Base-by-base conservation (phyloP, 805 yeast species). In the Candida sanyiensis region DNA sequence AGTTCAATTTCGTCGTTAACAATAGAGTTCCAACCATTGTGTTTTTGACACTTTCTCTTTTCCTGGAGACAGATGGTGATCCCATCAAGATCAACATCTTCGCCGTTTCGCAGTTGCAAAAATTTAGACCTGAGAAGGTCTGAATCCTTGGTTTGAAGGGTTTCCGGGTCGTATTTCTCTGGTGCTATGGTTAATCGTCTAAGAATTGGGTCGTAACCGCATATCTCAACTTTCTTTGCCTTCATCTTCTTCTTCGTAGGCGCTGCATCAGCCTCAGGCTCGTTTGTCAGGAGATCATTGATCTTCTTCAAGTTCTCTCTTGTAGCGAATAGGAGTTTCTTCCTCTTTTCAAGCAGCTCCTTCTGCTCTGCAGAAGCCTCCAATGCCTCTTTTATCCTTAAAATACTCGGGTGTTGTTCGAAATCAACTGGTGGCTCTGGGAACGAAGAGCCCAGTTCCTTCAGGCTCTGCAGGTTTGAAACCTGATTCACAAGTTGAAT, bases 11-110 rank as follows among this genome's bases (percentile, higher is more conserved):
- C 66, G 33, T 60, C 64, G 34, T 46, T 46, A 12, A 57, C 43
- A 27, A 66, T 61, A 11, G 49, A 42, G 38, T 61, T 59, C 78
- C 80, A 73, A 2, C 74, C 72, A 34, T 59, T 64, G 46, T 80
- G 87, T 33, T 72, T 69, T 3, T 52, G 52, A 52, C 87, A 80
- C 47, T 75, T 77, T 38, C 70, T 64, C 43, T 70, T 71, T 35
- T 79, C 84, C 8, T 62, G 54, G 6, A 76, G 51, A 48, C 86
- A 80, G 1, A 73, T 21, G 11, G 7, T n/a, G 8, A 17, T 3
- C 7, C 30, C 35, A n/a, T 12, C 31, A 3, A 7, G 35, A n/a
- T 29, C 38, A 2, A 20, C 22, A 1, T 31, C 39, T 15, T 38
- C 44, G n/a, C 15, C 39, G 9, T 25, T 33, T 20, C 33, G 28